These are phyloP conservation scores for Tillandsia fasciculata DNA, from an alignment of 176 grass and related monocot species.

Conservation along the genomic window DNA sequence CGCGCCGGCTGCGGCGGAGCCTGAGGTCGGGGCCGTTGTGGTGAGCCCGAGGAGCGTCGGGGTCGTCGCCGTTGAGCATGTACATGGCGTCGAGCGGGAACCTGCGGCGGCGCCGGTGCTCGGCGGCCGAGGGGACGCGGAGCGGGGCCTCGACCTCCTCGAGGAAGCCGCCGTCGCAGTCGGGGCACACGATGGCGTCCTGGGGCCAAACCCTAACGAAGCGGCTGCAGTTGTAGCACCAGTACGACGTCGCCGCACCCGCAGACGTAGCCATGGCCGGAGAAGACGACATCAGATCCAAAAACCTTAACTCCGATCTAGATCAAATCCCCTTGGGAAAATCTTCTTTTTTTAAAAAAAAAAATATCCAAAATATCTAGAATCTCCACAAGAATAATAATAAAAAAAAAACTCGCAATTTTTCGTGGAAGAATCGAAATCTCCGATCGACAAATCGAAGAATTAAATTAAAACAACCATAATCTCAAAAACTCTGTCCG, in stretches of 20 bases:
- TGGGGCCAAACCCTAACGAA: conserved; percentile 43
- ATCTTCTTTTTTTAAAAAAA: too few relatives aligned
- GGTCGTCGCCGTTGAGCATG: neutral
- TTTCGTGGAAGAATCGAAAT: neutral
- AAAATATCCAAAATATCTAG: neutral
- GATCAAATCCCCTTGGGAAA: too few relatives aligned
- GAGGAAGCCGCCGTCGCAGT: conserved; percentile 72
- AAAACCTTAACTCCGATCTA: neutral
- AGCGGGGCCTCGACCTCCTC: conserved; percentile 34
- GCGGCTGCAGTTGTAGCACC: conserved; percentile 73
- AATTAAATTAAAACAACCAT: too few relatives aligned
- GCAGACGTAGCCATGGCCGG: neutral
- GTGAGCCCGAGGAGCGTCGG: neutral
- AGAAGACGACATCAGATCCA: conserved; percentile 44
- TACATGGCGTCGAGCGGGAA: neutral
- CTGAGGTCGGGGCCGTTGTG: conserved; percentile 1
- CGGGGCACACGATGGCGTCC: conserved; percentile 49
- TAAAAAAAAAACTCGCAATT: neutral
- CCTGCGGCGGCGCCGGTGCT: conserved; percentile 27
- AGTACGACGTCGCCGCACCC: conserved; percentile 33
- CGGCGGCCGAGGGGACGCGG: neutral
- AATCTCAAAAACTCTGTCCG: neutral
- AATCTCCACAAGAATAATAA: neutral
- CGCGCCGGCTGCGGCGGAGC: conserved; percentile 16
- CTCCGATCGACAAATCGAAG: neutral